A percentile compares a stretch with the other conserved stretches of the same genome.
Evolutionary conservation across 768 basidiomycete genomes (phyloP).

Genomic region (Hericium coralloides): DNA sequence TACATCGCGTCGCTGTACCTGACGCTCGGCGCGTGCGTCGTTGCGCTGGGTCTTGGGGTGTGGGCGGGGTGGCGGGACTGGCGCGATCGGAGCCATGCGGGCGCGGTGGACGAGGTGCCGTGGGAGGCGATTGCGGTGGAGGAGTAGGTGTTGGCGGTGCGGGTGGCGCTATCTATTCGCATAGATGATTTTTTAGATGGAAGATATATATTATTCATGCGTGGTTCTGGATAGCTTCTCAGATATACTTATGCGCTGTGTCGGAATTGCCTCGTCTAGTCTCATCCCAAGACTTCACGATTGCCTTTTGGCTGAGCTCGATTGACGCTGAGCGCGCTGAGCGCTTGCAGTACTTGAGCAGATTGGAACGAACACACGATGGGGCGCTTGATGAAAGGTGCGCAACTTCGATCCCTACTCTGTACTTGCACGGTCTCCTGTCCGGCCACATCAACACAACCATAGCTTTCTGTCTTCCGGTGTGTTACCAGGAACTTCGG

Average conservation of each 20-base stretch:
- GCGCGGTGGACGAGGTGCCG: background rate
- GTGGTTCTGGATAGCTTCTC: background rate
- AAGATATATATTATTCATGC: background rate
- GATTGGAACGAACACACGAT: no score
- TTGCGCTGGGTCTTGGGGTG: slow-evolving; percentile 15
- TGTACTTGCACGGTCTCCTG: no score
- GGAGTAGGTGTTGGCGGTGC: background rate
- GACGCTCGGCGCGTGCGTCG: slow-evolving; percentile 15
- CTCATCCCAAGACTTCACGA: no score
- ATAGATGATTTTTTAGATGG: background rate
- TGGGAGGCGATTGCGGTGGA: slow-evolving; percentile 6
- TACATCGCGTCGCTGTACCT: slow-evolving; percentile 17
- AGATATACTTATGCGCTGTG: background rate
- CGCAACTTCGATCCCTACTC: no score
- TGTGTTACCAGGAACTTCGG: no score
- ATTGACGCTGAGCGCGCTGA: no score
- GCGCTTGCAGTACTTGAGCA: no score
- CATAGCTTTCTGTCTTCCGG: no score
- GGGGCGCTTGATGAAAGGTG: no score
- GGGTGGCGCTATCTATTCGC: background rate
- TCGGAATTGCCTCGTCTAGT: background rate
- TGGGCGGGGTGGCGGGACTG: slow-evolving; percentile 18
- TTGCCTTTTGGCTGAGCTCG: no score
- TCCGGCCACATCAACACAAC: no score
- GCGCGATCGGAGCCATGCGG: slow-evolving; percentile 1